Base-by-base conservation (phyloP, 2,329 filamentous ascomycete genomes). In the Diaporthe capsici region DNA sequence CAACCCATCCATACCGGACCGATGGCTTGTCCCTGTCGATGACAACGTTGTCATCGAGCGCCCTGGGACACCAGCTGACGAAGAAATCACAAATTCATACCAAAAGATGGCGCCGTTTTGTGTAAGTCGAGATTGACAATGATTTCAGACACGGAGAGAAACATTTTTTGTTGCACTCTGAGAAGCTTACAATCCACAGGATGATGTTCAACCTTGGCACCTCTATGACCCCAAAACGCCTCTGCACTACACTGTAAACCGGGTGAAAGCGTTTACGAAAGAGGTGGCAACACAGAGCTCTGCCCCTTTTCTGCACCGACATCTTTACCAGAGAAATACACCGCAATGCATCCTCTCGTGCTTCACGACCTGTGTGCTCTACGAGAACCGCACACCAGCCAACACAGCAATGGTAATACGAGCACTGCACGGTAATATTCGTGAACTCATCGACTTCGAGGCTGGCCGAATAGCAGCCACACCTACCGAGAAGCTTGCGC, bases 311-410 rank as follows among this genome's bases (percentile, higher is more conserved):
- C 22, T 68, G 8, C 65, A 68, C 34, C 31, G 47, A 17, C 53
- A 68, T 22, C 31, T 68, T 10, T 68, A 68, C 12, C 65, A 20
- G 2, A 39, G 13, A 5, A 12, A 53, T 7, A 39, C 34, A 13
- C 65, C 65, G 8, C 65, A 68, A 5, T 53, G 47, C 4, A 68
- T 84, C n/a, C 42, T 81, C 28, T 78, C 79, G 31, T 83, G 82
- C 76, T 84, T 84, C 71, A 76, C 81, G 9, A 77, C 77, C 8
- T 79, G 78, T 68, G 78, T 82, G 22, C 80, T 83, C 42, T 83
- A 83, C 75, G 58, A 75, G 7, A 82, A 79, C 74, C 79, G 80
- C n/a, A 83, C 80, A 3, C 75, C 76, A 20, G 75, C 58, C 13
- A 84, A 81, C 57, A 79, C 77, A 28, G 53, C 79, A 51, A 82